These are phyloP conservation scores for Combretum micranthum DNA, from an alignment of 345 rosid genomes.

Conservation along the genomic window DNA sequence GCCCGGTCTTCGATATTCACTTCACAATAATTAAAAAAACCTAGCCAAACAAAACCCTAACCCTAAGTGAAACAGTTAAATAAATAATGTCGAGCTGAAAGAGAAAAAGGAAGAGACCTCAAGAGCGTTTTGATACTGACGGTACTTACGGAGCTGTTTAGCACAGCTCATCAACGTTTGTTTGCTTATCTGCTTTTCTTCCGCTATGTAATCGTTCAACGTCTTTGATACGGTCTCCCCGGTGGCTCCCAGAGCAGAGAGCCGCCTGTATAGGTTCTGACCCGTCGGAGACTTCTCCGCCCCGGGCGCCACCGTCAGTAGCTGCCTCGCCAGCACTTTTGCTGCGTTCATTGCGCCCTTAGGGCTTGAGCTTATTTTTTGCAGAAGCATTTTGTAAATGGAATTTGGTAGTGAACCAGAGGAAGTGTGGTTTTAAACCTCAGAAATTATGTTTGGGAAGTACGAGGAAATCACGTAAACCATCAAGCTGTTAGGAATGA, in stretches of 20 bases:
- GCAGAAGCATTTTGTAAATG: slow-evolving; percentile 56
- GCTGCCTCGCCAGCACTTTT: slow-evolving; percentile 19
- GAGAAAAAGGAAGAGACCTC: slow-evolving; percentile 33
- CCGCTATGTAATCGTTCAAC: slow-evolving; percentile 45
- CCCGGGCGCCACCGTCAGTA: slow-evolving; percentile 14
- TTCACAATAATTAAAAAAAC: no score
- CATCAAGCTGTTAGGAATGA: no score
- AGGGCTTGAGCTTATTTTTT: slow-evolving; percentile 15
- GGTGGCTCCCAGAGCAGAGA: slow-evolving; percentile 37
- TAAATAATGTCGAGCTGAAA: neutral
- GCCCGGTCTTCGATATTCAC: no score
- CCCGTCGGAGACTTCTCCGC: slow-evolving; percentile 12
- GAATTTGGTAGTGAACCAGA: slow-evolving; percentile 56
- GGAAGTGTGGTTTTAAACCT: no score
- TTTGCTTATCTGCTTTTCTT: slow-evolving; percentile 34
- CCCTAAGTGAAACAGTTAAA: no score
- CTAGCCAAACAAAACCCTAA: no score
- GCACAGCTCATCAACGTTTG: slow-evolving; percentile 31
- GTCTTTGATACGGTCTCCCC: slow-evolving; percentile 45
- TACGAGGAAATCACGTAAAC: no score
- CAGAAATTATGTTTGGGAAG: no score
- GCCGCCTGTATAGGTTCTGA: slow-evolving; percentile 27
- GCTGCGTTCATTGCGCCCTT: slow-evolving; percentile 12
- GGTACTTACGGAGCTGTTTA: slow-evolving; percentile 50
- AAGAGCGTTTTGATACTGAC: slow-evolving; percentile 47